Evolutionary conservation across 352 stramenopile genomes (phyloP).

Genomic region (Pythium sp.): DNA sequence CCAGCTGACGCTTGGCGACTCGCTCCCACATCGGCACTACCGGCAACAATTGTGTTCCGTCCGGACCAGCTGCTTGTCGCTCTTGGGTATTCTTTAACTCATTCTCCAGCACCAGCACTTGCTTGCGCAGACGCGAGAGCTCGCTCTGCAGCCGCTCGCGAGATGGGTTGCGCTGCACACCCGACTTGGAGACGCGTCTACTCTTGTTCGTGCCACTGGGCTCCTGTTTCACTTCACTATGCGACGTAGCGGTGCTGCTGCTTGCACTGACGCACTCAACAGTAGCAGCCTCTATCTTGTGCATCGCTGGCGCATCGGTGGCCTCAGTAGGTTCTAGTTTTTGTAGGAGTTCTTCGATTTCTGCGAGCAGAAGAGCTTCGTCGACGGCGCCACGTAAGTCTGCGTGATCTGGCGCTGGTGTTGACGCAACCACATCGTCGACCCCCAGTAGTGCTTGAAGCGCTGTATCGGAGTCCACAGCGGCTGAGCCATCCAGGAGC

Average conservation of each 20-base stretch:
- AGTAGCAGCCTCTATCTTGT: too few species aligned
- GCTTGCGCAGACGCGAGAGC: constrained; percentile 20
- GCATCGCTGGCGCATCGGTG: neutral
- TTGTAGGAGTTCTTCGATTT: constrained; percentile 1
- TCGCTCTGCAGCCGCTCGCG: constrained; percentile 27
- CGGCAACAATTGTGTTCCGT: too few species aligned
- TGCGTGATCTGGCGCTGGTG: neutral
- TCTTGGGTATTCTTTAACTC: constrained; percentile 10
- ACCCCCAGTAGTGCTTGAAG: neutral
- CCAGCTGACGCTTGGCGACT: constrained; percentile 15
- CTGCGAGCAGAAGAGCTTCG: constrained; percentile 5
- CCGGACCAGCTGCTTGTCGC: neutral
- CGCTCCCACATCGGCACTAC: constrained; percentile 8
- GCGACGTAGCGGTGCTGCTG: neutral
- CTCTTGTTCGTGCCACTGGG: neutral
- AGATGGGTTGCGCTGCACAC: constrained; percentile 15
- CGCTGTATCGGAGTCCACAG: neutral
- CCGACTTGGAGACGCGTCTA: constrained; percentile 6
- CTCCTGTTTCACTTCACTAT: neutral
- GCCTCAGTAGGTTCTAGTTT: neutral
- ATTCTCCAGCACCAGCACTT: constrained; percentile 20
- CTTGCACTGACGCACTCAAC: neutral
- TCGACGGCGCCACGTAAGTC: neutral
- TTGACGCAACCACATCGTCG: neutral
- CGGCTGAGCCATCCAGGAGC: neutral